These are phyloP conservation scores for Sporobolomyces phaffii DNA, from an alignment of 768 basidiomycete species.

Conservation along the genomic window DNA sequence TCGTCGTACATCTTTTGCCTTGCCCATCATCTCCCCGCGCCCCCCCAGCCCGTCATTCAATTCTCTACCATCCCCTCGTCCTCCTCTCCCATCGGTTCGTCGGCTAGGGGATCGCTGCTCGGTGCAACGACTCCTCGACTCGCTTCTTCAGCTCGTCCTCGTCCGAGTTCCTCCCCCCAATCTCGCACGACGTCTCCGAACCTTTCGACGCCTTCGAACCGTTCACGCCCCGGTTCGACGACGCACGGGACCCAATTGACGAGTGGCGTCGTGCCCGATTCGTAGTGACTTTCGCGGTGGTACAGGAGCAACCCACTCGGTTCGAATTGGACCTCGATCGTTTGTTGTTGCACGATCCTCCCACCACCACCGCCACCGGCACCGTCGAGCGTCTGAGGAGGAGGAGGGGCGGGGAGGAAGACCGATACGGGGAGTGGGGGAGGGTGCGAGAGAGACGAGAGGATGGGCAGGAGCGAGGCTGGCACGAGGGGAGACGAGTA, in stretches of 20 bases:
- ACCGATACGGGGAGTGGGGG: background rate
- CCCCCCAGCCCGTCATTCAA: too few species aligned
- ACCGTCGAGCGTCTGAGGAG: background rate
- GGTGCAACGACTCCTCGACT: too few species aligned
- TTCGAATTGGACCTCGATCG: background rate
- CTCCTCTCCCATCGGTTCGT: slow-evolving; percentile 21
- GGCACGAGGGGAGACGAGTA: slow-evolving; percentile 1
- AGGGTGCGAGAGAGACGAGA: slow-evolving; percentile 1
- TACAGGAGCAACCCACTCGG: slow-evolving; percentile 28
- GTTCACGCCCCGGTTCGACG: background rate
- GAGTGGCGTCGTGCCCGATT: slow-evolving; percentile 21
- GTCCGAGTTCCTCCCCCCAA: too few species aligned
- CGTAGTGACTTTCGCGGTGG: slow-evolving; percentile 23
- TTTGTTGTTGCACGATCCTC: background rate
- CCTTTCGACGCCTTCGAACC: slow-evolving; percentile 10
- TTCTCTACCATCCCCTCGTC: too few species aligned
- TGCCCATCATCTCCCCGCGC: too few species aligned
- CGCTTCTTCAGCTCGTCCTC: too few species aligned
- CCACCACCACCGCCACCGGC: background rate
- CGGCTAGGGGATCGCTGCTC: too few species aligned
- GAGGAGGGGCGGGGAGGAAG: background rate
- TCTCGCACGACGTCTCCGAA: background rate
- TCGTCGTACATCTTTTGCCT: too few species aligned
- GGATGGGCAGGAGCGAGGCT: background rate
- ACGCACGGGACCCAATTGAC: slow-evolving; percentile 26